Conservation (phyloP, 108 stramenopile species). For the Fragilariopsis cylindrus region DNA sequence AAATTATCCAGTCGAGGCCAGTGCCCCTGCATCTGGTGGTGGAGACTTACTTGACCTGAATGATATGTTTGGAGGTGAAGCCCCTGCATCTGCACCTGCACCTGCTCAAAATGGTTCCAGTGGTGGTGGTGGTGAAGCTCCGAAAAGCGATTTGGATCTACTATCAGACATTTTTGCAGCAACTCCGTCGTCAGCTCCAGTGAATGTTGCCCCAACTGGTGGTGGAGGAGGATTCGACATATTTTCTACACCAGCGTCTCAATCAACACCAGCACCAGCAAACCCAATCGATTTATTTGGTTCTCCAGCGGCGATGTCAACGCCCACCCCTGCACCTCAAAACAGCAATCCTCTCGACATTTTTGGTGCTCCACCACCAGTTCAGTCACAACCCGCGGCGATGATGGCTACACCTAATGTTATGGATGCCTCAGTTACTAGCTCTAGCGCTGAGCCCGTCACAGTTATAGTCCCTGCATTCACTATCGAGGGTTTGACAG, state of each 20-base stretch:
- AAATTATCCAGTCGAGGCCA: constrained; percentile 17
- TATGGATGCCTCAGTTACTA: constrained; percentile 11
- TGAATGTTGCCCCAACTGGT: constrained; percentile 37
- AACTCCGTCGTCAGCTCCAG: constrained; percentile 46
- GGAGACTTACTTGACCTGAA: constrained; percentile 88
- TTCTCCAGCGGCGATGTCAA: constrained; percentile 34
- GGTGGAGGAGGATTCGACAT: constrained; percentile 44
- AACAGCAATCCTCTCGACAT: constrained; percentile 47
- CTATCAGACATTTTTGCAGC: constrained; percentile 89
- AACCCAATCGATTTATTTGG: constrained; percentile 67
- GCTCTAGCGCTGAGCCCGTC: constrained; percentile 37
- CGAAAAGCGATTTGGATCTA: constrained; percentile 83
- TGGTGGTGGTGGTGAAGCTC: constrained; percentile 33
- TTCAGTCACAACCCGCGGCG: background rate
- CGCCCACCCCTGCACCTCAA: constrained; percentile 33
- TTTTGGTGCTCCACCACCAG: constrained; percentile 45
- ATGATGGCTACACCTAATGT: background rate
- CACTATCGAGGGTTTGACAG: constrained; percentile 69
- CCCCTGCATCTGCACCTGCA: constrained; percentile 14
- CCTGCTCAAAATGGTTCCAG: constrained; percentile 54
- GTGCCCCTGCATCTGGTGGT: constrained; percentile 44
- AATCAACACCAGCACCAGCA: constrained; percentile 33
- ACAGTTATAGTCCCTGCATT: constrained; percentile 65
- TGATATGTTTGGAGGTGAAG: constrained; percentile 89
- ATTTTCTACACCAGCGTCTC: constrained; percentile 22